These are phyloP conservation scores for Ophiocordyceps camponoti-leonardi DNA, from an alignment of 2,329 filamentous ascomycete genomes.

Conservation along the genomic window DNA sequence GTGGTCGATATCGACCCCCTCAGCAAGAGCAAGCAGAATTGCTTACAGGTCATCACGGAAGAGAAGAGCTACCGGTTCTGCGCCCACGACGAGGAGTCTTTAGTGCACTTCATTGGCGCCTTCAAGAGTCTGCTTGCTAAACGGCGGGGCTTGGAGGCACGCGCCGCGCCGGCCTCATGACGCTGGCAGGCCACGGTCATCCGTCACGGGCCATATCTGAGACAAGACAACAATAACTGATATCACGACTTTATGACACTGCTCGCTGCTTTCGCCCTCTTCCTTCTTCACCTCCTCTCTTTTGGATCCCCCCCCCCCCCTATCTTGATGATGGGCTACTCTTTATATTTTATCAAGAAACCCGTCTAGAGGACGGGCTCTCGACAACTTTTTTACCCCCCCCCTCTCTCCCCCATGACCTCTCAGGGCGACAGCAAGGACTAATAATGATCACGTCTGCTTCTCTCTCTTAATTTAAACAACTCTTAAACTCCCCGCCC, in stretches of 20 bases:
- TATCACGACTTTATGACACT: not conserved
- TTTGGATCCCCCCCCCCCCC: not conserved
- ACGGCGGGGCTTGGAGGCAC: constrained; percentile 44
- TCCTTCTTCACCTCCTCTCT: not conserved
- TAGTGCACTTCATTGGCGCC: constrained; percentile 74
- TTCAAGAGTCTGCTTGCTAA: constrained; percentile 74
- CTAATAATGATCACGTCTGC: not conserved
- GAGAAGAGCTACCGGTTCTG: constrained; percentile 72
- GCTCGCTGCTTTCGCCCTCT: not conserved
- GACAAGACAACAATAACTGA: not conserved
- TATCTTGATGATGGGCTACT: not conserved
- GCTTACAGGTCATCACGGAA: constrained; percentile 85
- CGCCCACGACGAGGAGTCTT: constrained; percentile 60
- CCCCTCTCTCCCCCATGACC: not conserved
- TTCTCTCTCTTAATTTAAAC: not conserved
- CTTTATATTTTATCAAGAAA: not conserved
- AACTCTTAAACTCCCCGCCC: not conserved
- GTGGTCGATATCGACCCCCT: constrained; percentile 85
- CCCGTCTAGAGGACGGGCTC: too few species aligned
- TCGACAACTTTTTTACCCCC: not conserved
- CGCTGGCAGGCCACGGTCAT: not conserved
- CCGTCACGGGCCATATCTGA: not conserved
- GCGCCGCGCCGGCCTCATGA: constrained; percentile 15
- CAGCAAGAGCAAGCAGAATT: constrained; percentile 68
- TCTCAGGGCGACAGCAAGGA: not conserved